Evolutionary conservation across 108 stramenopile species (phyloP), one percentile per base, ranked within the genome.

Genomic region (Cyclostephanos tholiformis): DNA sequence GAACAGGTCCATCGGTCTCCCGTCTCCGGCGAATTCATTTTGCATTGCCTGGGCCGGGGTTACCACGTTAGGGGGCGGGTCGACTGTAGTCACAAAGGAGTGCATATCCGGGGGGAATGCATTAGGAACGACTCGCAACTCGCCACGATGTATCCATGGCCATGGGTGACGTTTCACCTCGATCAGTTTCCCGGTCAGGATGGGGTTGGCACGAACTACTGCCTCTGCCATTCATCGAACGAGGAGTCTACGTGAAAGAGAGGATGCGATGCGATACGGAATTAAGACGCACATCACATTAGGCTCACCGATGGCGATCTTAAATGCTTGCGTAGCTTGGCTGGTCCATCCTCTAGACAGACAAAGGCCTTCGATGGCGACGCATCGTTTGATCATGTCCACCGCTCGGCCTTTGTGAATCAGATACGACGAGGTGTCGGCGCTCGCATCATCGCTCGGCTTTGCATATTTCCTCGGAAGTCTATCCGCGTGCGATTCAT

Each of bases 311-410:
- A 79, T 63, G 6, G 77, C 77, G 22, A 82, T 27, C 32, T 57
- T 48, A 65, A 82, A 82, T 20, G 80, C 76, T 52, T 65, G 36
- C 26, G 80, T 72, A 5, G 80, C 76, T 58, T 73, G 64, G 67
- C 70, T 49, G 38, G 71, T 77, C 80, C 80, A 82, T 14, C 80
- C 80, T 32, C 55, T 76, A 23, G 65, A 73, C 8, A 82, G 19
- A 30, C 63, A 56, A 10, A 82, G 64, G 0, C 80, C 80, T 72
- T 77, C 80, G 26, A 82, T 49, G 7, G 78, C 56, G 26, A 75
- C 78, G 41, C 78, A 79, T 14, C 82, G 72, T 62, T 75, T 75
- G 56, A 79, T 82, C 82, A 82, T 82, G 14, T 69, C 60, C 17
- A 61, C 71, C n/a, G 82, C 72, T 38, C 73, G 66, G 46, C 80